Conservation (phyloP, 2,329 filamentous ascomycete genomes). For the Penicillium janthinellum region DNA sequence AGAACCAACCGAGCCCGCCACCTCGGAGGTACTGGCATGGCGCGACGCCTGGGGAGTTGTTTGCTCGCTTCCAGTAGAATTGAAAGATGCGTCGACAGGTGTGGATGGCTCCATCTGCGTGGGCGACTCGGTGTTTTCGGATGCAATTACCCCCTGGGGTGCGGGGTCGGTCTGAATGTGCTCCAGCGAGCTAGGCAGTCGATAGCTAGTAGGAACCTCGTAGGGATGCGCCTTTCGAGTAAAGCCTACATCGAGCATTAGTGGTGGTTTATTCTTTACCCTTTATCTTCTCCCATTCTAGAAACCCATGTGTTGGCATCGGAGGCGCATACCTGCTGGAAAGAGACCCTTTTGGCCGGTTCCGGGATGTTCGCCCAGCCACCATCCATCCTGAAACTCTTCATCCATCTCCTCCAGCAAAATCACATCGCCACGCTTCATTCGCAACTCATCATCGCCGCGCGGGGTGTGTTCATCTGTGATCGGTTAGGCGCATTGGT, state of each 20-base stretch:
- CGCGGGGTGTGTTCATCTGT: conserved; percentile 92
- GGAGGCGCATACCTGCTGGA: conserved; percentile 46
- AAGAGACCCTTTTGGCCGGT: conserved; percentile 50
- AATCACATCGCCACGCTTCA: conserved; percentile 72
- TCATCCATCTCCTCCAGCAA: conserved; percentile 67
- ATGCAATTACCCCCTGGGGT: conserved; percentile 6
- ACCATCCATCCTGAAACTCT: conserved; percentile 69
- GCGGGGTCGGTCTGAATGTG: conserved; percentile 11
- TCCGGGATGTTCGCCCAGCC: conserved; percentile 54
- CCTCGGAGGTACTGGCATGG: conserved; percentile 38
- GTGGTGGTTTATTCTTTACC: not conserved
- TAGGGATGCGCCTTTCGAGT: conserved; percentile 21
- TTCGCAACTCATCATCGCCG: conserved; percentile 87
- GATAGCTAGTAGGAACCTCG: conserved; percentile 9
- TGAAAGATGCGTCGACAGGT: conserved; percentile 25
- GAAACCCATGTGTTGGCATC: not conserved
- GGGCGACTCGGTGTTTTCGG: conserved; percentile 17
- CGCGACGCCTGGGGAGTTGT: conserved; percentile 46
- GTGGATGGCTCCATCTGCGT: conserved; percentile 18
- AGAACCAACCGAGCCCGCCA: conserved; percentile 27
- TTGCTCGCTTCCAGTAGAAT: conserved; percentile 36
- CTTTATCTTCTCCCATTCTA: not conserved
- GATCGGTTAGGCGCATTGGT: conserved; percentile 16
- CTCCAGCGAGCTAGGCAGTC: conserved; percentile 5
- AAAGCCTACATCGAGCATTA: conserved; percentile 17